These are phyloP conservation scores for Fusarium sarcochroum DNA, from an alignment of 2,329 filamentous ascomycete species.

Conservation along the genomic window DNA sequence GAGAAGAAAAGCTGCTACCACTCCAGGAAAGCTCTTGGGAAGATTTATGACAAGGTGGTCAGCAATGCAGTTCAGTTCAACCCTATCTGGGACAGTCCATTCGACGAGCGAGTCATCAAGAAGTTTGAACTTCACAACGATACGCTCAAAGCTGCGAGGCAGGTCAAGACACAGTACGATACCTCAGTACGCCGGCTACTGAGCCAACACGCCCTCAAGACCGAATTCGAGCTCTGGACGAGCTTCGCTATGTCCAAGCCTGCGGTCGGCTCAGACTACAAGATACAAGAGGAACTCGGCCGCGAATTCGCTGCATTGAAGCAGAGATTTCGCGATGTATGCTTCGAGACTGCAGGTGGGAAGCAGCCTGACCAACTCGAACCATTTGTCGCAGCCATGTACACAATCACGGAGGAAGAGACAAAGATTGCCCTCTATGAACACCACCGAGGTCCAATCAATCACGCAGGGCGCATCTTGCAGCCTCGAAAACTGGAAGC, in stretches of 20 bases:
- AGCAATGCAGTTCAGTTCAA: constrained; percentile 73
- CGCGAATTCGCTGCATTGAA: constrained; percentile 76
- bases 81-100: constrained; percentile 78
- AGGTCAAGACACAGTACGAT: constrained; percentile 85
- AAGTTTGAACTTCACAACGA: constrained; percentile 69
- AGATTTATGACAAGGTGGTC: constrained; percentile 82
- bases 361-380: constrained; percentile 71
- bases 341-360: constrained; percentile 75
- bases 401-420: constrained; percentile 83
- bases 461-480: constrained; percentile 52
- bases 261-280: constrained; percentile 82
- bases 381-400: constrained; percentile 88
- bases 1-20: constrained; percentile 76
- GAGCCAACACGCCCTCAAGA: constrained; percentile 84
- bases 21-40: constrained; percentile 81
- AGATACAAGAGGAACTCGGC: constrained; percentile 86
- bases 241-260: constrained; percentile 86
- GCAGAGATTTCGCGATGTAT: constrained; percentile 76
- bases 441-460: constrained; percentile 47
- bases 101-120: constrained; percentile 81
- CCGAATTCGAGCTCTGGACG: constrained; percentile 93
- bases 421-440: constrained; percentile 71
- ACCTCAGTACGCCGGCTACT: constrained; percentile 82
- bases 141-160: constrained; percentile 70
- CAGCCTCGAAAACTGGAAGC: constrained; percentile 47